Evolutionary conservation across 139 green algal species (phyloP).

Genomic region (Yamagishiella unicocca): DNA sequence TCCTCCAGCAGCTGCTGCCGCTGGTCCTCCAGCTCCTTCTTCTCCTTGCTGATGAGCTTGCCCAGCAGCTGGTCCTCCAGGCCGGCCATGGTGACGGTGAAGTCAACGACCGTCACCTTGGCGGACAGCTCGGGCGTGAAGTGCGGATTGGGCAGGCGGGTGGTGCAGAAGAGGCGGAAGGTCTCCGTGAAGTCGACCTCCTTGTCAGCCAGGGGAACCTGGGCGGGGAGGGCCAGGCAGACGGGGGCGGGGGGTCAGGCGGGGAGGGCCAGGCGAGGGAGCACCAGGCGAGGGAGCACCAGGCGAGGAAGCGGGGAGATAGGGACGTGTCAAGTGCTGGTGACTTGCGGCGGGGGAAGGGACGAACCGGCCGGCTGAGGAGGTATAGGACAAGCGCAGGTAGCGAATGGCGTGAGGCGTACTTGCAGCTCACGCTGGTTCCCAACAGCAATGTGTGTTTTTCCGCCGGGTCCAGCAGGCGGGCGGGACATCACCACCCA

Average conservation of each 20-base stretch:
- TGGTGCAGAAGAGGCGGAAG: constrained; percentile 95
- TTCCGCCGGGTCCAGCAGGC: no score
- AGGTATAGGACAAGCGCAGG: no score
- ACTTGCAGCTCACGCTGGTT: no score
- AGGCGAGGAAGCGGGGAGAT: no score
- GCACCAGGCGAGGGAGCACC: not conserved
- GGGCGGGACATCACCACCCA: no score
- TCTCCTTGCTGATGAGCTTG: constrained; percentile 96
- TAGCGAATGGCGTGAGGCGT: no score
- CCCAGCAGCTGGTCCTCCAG: constrained; percentile 97
- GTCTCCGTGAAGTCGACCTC: constrained; percentile 92
- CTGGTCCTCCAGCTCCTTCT: constrained; percentile 96
- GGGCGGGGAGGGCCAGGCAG: no score
- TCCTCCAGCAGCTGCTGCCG: constrained; percentile 90
- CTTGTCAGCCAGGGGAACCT: constrained; percentile 87
- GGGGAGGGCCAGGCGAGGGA: not conserved
- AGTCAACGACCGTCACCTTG: constrained; percentile 95
- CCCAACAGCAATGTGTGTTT: no score
- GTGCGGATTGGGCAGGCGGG: constrained; percentile 91
- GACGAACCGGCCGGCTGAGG: no score
- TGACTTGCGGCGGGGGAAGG: no score
- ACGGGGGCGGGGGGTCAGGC: no score
- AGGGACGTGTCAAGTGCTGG: no score
- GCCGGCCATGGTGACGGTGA: constrained; percentile 93
- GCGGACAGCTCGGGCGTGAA: constrained; percentile 94